Base-by-base conservation (phyloP, 345 rosid genomes). In the Rhodamnia argentea region DNA sequence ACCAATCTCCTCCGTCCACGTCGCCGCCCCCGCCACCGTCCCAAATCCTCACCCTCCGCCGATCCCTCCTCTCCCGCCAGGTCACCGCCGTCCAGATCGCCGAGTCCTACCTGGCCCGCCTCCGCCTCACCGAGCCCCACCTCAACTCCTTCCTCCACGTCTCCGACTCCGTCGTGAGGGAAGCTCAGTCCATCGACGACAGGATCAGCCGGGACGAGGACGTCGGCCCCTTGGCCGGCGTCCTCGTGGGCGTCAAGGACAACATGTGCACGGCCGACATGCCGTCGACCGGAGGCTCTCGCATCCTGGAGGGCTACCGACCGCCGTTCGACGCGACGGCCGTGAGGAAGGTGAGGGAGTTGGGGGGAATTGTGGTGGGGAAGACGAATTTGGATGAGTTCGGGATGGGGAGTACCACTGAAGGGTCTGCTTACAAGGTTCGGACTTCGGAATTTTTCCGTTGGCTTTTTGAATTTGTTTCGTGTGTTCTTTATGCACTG, bases 351-450 rank as follows among this genome's bases (percentile, higher is more conserved):
- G 64, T 94, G 82, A 94, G 92, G 90, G 95, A 92, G 26, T 82
- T 87, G 83, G 98, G 96, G 26, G 98, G 93, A 54, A 94, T 95
- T 90, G 93, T 96, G 59, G 91, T 94, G 58, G 99, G 99, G 6
- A 96, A 96, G 92, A 94, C 99, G 53, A 96, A 96, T 91, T 83
- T 96, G 93, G 99, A 95, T 89, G 98, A 96, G 88, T 96, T 96
- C 59, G 99, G 99, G 22, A 96, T 95, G 99, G 98, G 98, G 27
- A 95, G 98, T 86, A 91, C 96, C 20, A 96, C 99, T 51, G 98
- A 96, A 91, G 92, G 91, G 83, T 96, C 99, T 84, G 95, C 94
- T 26, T 96, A 90, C 89, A 93, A 96, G 98, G 99, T 96, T 87
- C 27, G 74, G n/a, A 29, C 56, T 44, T 83, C 44, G 1, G 52